Evolutionary conservation across 2,329 filamentous ascomycete genomes (phyloP).

Genomic region (Fusarium sp.): DNA sequence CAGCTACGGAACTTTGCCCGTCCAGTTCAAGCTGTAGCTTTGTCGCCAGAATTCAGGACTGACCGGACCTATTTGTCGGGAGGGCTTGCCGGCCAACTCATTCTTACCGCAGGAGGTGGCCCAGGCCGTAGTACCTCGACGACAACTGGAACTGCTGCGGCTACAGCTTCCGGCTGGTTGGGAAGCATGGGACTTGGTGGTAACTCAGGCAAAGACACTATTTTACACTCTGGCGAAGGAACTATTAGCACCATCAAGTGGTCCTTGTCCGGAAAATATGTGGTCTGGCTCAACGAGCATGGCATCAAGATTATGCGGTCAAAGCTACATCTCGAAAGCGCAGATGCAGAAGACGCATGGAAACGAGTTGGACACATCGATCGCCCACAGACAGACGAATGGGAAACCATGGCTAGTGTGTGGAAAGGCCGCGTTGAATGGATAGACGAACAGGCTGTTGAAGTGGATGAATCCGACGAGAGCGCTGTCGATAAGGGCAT

Average conservation of each 20-base stretch:
- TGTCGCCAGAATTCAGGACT: slow-evolving; percentile 94
- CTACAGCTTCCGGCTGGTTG: slow-evolving; percentile 89
- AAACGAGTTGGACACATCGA: slow-evolving; percentile 94
- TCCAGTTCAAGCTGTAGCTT: slow-evolving; percentile 88
- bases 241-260: slow-evolving; percentile 92
- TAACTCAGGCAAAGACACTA: slow-evolving; percentile 83
- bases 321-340: slow-evolving; percentile 80
- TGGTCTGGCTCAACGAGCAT: slow-evolving; percentile 95
- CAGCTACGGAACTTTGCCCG: slow-evolving; percentile 92
- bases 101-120: slow-evolving; percentile 85
- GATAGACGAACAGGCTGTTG: slow-evolving; percentile 87
- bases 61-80: slow-evolving; percentile 92
- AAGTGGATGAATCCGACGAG: slow-evolving; percentile 71
- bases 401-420: slow-evolving; percentile 96
- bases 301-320: slow-evolving; percentile 98
- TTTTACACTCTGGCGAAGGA: slow-evolving; percentile 92
- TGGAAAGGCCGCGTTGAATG: slow-evolving; percentile 95
- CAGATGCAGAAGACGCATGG: slow-evolving; percentile 87
- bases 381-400: slow-evolving; percentile 84
- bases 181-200: slow-evolving; percentile 84
- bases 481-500: slow-evolving; percentile 49
- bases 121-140: slow-evolving; percentile 87
- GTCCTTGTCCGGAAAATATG: slow-evolving; percentile 91
- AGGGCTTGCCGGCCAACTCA: slow-evolving; percentile 85
- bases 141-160: slow-evolving; percentile 83